A percentile compares a stretch with the other conserved stretches of the same genome.
Conservation (phyloP, 768 basidiomycete genomes). For the Sutorius australiensis region DNA sequence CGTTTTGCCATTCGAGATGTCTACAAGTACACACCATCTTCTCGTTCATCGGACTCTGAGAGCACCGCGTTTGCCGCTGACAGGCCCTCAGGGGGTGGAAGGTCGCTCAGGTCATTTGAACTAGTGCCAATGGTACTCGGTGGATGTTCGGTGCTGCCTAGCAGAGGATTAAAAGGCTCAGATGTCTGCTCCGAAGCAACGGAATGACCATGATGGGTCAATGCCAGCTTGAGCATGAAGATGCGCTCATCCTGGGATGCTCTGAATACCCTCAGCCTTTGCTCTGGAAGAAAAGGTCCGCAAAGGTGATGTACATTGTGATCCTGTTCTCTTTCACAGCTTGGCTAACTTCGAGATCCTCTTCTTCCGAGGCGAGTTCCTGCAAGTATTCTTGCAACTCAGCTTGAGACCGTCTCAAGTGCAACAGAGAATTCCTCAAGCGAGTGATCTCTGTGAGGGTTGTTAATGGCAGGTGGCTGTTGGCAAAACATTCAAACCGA, state of each 20-base stretch:
- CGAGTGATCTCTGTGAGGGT: conserved; percentile 62
- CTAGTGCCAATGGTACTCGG: conserved; percentile 2
- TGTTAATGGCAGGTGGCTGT: conserved; percentile 1
- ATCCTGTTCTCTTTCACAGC: conserved; percentile 68
- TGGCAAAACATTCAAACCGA: conserved; percentile 22
- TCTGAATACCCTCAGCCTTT: conserved; percentile 37
- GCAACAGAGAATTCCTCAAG: conserved; percentile 65
- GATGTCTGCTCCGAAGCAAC: conserved; percentile 29
- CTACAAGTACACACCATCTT: conserved; percentile 30
- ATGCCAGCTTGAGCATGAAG: conserved; percentile 60
- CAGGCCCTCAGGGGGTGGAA: background rate
- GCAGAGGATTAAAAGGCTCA: background rate
- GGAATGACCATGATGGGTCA: conserved; percentile 56
- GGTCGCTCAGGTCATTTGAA: conserved; percentile 17
- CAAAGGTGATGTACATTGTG: conserved; percentile 56
- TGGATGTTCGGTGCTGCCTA: background rate
- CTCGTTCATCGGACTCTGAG: conserved; percentile 2
- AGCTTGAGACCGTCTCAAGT: conserved; percentile 59
- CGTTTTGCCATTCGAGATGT: background rate
- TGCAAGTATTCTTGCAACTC: conserved; percentile 47
- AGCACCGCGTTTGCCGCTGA: background rate
- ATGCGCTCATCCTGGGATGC: conserved; percentile 78
- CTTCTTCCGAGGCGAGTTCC: conserved; percentile 31
- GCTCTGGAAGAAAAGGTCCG: conserved; percentile 2
- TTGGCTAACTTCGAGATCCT: conserved; percentile 55